Evolutionary conservation across 306 rosid species (phyloP), one percentile per base, ranked within the genome.

Genomic region (Cajanus cajan): DNA sequence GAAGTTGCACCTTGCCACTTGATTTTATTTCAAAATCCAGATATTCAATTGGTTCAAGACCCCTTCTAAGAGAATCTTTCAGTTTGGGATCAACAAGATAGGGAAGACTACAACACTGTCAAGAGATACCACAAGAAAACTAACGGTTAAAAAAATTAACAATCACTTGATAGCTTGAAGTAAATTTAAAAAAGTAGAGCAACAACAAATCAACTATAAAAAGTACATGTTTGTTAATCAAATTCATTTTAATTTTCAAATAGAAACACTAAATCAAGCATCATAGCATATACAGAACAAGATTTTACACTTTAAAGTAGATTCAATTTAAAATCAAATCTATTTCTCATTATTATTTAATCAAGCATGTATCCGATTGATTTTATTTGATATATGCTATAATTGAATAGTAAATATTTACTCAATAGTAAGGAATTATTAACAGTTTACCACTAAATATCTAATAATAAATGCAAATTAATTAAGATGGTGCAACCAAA

Each of bases 31-130:
- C 99, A 82, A 89, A 84, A 68, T 78, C 86, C 69, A 93, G 80
- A 81, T 55, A 80, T 76, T 88, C 89, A 68, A 10, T 68, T 25
- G 9, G 84, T 87, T 81, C 61, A 64, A 83, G 80, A 83, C 80
- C 93, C 80, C 82, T 77, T 22, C 43, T 51, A 73, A 95, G 90
- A 55, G 73, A 50, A 11, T 4, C 33, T 81, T 76, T 82, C 18
- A 91, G 28, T 31, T 85, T 74, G 54, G 69, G 77, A 28, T 91
- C 90, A 78, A 68, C 85, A 82, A 81, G n/a, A 66, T 86, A 95
- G 28, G 99, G 99, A 75, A 91, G 99, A 84, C 84, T 92, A 80
- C 91, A 95, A 71, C 96, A 95, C 99, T 95, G 96, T 70, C 74
- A 75, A 82, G 43, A 82, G 74, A 76, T 72, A 41, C 73, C 45